These are phyloP conservation scores for Cercospora beticola DNA, from an alignment of 2,329 filamentous ascomycete species.

Conservation along the genomic window DNA sequence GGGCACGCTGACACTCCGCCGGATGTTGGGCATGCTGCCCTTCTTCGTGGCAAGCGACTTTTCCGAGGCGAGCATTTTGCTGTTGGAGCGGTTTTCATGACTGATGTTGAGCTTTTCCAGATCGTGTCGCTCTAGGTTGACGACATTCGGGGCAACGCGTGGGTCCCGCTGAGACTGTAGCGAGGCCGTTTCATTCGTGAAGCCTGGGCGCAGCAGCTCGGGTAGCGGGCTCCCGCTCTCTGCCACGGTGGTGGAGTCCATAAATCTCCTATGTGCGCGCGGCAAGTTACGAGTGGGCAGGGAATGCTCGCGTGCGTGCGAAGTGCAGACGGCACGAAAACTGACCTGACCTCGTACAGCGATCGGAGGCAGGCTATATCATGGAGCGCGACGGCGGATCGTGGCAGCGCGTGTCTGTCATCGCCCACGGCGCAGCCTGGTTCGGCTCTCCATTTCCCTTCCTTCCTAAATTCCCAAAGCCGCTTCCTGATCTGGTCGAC, in stretches of 20 bases:
- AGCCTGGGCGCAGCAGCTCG: slow-evolving; percentile 1
- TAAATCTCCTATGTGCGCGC: neutral
- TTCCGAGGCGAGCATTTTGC: slow-evolving; percentile 27
- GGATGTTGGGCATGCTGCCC: slow-evolving; percentile 7
- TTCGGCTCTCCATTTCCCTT: slow-evolving; percentile 14
- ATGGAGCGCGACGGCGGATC: neutral
- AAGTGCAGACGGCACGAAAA: neutral
- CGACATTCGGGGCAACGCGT: neutral
- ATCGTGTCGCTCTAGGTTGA: neutral
- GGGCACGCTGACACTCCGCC: slow-evolving; percentile 25
- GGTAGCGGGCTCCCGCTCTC: slow-evolving; percentile 4
- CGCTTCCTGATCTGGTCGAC: slow-evolving; percentile 5
- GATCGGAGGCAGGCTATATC: slow-evolving; percentile 2
- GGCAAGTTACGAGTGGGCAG: neutral
- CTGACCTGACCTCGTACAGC: neutral
- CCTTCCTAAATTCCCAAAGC: neutral
- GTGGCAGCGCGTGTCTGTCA: neutral
- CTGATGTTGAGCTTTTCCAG: neutral
- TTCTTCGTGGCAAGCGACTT: slow-evolving; percentile 18
- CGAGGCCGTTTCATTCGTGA: neutral
- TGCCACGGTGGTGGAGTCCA: slow-evolving; percentile 1
- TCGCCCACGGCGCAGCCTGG: neutral
- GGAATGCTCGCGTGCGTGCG: neutral
- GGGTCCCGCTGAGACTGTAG: neutral
- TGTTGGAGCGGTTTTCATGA: slow-evolving; percentile 22